Base-by-base conservation (phyloP, 75 land plant species). In the Azolla pinnata region DNA sequence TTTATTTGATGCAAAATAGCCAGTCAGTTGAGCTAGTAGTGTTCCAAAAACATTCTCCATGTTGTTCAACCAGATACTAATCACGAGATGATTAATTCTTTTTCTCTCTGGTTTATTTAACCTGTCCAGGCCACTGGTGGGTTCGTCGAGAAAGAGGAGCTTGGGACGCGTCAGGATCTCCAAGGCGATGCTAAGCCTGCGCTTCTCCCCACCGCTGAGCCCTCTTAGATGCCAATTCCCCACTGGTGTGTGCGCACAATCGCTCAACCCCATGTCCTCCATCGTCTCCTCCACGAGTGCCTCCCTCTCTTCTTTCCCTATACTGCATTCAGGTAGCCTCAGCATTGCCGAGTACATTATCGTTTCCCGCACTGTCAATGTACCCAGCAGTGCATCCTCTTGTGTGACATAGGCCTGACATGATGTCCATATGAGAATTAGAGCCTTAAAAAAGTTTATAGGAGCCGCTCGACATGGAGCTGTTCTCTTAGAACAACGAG, bases 341-440 rank as follows among this genome's bases (percentile, higher is more conserved):
- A 91, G 63, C 19, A 74, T 33, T 31, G 96, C 97, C 0, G 97
- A 91, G 53, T 88, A 88, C 7, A 71, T 42, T 17, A 91, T 84
- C 2, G 90, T 75, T 52, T 91, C 97, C 33, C 86, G 62, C 25
- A 91, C 97, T 1, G 97, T 88, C 55, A 91, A 62, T 0, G 97
- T 91, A 0, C 95, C 97, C 0, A 91, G 79, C 75, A 91, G 58
- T 64, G 68, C 80, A 60, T 91, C 97, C 25, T 85, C 88, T 75
- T 91, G 95, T 0, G 95, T 88, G 17, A 91, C 97, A 57, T 87
- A 91, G 19, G 97, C 97, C 97, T 91, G 76, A 27, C 42, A 27
- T 32, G 31, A 24, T 31, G 33, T 32, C n/a, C n/a, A n/a, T n/a
- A n/a, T n/a, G n/a, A 18, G 59, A 8, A 56, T 28, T 42, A n/a